Base-by-base conservation (phyloP, 1,284 basidiomycete genomes). In the Neonothopanus nambi region DNA sequence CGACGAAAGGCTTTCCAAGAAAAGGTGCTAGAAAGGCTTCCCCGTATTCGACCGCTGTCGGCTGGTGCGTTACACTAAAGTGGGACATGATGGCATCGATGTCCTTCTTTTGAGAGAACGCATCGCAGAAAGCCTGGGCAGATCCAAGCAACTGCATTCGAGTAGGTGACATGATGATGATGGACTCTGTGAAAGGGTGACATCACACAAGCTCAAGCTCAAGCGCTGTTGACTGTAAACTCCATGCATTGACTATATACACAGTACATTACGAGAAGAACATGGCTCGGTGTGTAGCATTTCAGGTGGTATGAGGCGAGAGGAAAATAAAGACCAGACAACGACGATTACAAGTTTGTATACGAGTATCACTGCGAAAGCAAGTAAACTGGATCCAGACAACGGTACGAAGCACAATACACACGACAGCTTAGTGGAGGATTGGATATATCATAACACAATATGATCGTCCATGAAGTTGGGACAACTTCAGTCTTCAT, bases 1-100 rank as follows among this genome's bases (percentile, higher is more conserved):
- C 80, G 0, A 61, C 61, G 65, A 83, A 84, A 5, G 62, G 57
- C 30, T 69, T 73, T 30, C 85, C 84, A 9, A 86, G 64, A 65
- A 86, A 87, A 20, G 83, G 82, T 12, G 82, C 81, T 28, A 85
- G 70, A 33, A 65, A 62, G 17, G 70, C 68, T 28, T 80, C 70
- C n/a, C 85, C 85, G 51, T 87, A 74, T 63, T 87, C 85, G 58
- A 79, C 56, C 6, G 74, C 81, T 45, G 71, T 70, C 48, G 73
- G 68, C 50, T 71, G 62, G 56, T 75, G 70, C 0, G 73, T 73
- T 4, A 64, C 66, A 11, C 82, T 83, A 60, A 87, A 85, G 61
- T 79, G 73, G 0, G 71, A 64, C 47, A 85, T 64, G 21, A 86
- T 68, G 0, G 61, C 66, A 13, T 76, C 67, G 21, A 76, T 45